Evolutionary conservation across 805 yeast species (phyloP).

Genomic region (Yamadazyma olivae): DNA sequence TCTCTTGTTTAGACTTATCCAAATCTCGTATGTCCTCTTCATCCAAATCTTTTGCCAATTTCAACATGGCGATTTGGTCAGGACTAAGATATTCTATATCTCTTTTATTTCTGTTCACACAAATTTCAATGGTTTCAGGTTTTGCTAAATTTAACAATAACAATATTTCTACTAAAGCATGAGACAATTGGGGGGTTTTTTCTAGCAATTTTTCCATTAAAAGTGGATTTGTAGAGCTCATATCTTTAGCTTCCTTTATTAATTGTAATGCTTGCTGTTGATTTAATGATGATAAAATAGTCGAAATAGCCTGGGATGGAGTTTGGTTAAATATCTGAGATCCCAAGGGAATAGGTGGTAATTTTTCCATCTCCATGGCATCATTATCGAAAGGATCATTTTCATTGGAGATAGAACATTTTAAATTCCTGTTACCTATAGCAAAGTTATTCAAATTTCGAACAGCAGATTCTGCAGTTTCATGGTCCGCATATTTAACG

Average conservation of each 20-base stretch:
- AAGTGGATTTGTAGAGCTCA: slow-evolving; percentile 55
- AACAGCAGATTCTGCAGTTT: slow-evolving; percentile 88
- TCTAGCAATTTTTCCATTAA: slow-evolving; percentile 58
- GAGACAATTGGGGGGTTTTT: slow-evolving; percentile 77
- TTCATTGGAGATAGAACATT: slow-evolving; percentile 51
- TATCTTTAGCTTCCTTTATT: slow-evolving; percentile 54
- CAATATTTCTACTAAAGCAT: slow-evolving; percentile 76
- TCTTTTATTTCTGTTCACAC: slow-evolving; percentile 31
- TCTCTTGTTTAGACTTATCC: slow-evolving; percentile 20
- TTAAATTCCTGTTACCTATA: slow-evolving; percentile 61
- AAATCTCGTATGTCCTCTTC: slow-evolving; percentile 27
- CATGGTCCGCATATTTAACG: slow-evolving; percentile 76
- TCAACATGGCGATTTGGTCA: slow-evolving; percentile 31
- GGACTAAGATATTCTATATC: slow-evolving; percentile 25
- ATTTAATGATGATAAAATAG: slow-evolving; percentile 46
- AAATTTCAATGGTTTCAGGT: slow-evolving; percentile 34
- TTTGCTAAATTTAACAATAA: slow-evolving; percentile 31
- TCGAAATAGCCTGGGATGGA: slow-evolving; percentile 42
- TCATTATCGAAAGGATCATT: slow-evolving; percentile 47
- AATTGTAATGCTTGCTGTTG: slow-evolving; percentile 45
- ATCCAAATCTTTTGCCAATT: slow-evolving; percentile 23
- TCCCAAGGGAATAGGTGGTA: slow-evolving; percentile 42
- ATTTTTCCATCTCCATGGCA: slow-evolving; percentile 19
- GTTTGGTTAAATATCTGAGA: slow-evolving; percentile 38
- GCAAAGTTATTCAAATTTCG: slow-evolving; percentile 76